A percentile compares a stretch with the other conserved stretches of the same genome.
Evolutionary conservation across 768 basidiomycete species (phyloP).

Genomic region (Symmetrospora coprosmae): DNA sequence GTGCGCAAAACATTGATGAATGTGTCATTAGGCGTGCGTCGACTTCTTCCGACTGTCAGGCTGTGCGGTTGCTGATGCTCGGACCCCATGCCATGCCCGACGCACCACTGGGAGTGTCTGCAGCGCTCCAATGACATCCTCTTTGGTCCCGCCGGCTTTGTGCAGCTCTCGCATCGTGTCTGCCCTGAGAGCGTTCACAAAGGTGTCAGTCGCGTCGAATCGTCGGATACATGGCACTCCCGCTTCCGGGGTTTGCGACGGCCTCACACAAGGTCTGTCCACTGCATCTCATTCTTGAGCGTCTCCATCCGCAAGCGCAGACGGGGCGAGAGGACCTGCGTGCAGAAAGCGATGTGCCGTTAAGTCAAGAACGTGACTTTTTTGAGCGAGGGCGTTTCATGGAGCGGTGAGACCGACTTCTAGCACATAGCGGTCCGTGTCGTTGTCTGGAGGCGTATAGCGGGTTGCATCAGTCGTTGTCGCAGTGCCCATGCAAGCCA

Average conservation of each 20-base stretch:
- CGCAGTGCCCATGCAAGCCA: not conserved
- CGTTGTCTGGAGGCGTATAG: constrained; percentile 62
- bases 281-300: constrained; percentile 52
- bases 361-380: too few species aligned
- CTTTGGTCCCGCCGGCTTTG: constrained; percentile 51
- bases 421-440: constrained; percentile 77
- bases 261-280: constrained; percentile 93
- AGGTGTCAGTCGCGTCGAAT: too few species aligned
- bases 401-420: constrained; percentile 32
- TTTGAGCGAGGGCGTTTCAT: too few species aligned
- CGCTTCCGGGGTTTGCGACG: too few species aligned
- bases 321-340: constrained; percentile 62
- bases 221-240: too few species aligned
- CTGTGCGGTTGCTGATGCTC: too few species aligned
- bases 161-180: constrained; percentile 55
- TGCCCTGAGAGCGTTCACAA: constrained; percentile 54
- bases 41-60: not conserved
- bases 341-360: too few species aligned
- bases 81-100: constrained; percentile 9
- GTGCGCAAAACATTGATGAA: too few species aligned
- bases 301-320: constrained; percentile 67
- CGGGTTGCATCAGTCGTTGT: not conserved
- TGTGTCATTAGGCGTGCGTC: not conserved
- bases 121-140: constrained; percentile 65
- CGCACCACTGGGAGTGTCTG: constrained; percentile 73